These are phyloP conservation scores for Talaromyces sp. DNA, from an alignment of 2,329 filamentous ascomycete genomes.

Conservation along the genomic window DNA sequence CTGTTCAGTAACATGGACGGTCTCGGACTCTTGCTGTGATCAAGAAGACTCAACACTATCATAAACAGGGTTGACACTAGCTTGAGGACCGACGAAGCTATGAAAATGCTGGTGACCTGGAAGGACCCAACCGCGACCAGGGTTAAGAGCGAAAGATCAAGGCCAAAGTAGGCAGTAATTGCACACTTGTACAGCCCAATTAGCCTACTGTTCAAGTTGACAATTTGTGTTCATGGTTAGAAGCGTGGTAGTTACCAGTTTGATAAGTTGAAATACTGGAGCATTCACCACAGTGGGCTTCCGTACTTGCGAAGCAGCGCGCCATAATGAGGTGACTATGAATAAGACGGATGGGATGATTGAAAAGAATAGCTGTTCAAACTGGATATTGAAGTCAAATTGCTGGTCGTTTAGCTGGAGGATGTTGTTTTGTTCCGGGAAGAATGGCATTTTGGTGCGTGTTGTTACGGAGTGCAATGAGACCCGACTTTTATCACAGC, in stretches of 20 bases:
- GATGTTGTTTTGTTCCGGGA: neutral
- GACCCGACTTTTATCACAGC: neutral
- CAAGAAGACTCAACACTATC: constrained; percentile 1
- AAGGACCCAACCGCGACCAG: constrained; percentile 18
- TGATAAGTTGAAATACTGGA: constrained; percentile 26
- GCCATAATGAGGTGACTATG: constrained; percentile 24
- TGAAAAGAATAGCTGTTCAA: constrained; percentile 42
- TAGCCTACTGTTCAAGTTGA: neutral
- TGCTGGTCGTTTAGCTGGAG: constrained; percentile 18
- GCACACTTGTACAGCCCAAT: neutral
- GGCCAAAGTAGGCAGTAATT: neutral
- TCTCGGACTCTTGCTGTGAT: constrained; percentile 21
- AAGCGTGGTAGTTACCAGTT: constrained; percentile 24
- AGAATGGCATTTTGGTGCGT: constrained; percentile 1
- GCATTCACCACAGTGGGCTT: constrained; percentile 33
- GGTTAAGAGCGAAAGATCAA: constrained; percentile 27
- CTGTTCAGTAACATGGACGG: constrained; percentile 30
- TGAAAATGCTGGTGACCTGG: constrained; percentile 26
- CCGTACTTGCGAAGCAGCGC: constrained; percentile 25
- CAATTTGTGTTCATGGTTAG: neutral
- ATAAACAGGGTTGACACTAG: constrained; percentile 24
- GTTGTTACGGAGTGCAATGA: neutral
- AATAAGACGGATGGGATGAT: constrained; percentile 38
- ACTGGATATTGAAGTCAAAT: constrained; percentile 46
- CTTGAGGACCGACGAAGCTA: constrained; percentile 28